These are phyloP conservation scores for Linanthus parryae DNA, from an alignment of 148 eudicot genomes.

Conservation along the genomic window DNA sequence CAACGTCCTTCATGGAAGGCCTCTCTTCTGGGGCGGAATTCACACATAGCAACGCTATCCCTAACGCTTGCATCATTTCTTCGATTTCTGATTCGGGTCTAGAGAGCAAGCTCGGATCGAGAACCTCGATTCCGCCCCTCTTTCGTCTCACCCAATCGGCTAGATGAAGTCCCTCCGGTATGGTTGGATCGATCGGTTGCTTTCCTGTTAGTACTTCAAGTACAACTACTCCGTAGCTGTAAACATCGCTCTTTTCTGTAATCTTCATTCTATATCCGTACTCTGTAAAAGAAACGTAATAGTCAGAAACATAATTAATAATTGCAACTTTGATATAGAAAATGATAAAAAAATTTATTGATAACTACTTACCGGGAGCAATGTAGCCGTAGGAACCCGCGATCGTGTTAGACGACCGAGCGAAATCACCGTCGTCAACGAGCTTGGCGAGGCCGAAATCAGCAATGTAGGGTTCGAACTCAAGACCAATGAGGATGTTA, in stretches of 20 bases:
- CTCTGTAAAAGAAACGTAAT: conserved; percentile 26
- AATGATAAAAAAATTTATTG: not conserved
- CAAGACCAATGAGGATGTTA: conserved; percentile 80
- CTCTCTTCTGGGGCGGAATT: conserved; percentile 60
- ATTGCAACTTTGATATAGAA: no score
- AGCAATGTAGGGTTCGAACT: conserved; percentile 88
- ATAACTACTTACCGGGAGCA: conserved; percentile 62
- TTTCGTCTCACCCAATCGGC: conserved; percentile 75
- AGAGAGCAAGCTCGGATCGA: conserved; percentile 39
- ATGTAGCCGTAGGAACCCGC: conserved; percentile 94
- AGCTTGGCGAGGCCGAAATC: conserved; percentile 90
- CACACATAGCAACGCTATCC: conserved; percentile 66
- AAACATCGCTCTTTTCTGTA: conserved; percentile 89
- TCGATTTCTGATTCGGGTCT: conserved; percentile 58
- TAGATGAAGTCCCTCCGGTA: conserved; percentile 67
- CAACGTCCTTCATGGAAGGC: conserved; percentile 81
- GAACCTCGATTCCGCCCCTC: conserved; percentile 44
- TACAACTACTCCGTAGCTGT: conserved; percentile 81
- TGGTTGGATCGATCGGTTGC: conserved; percentile 87
- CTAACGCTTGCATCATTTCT: conserved; percentile 71
- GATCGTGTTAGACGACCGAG: conserved; percentile 32
- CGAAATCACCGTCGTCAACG: conserved; percentile 46
- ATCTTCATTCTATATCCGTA: conserved; percentile 83
- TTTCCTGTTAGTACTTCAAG: conserved; percentile 81
- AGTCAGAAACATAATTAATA: no score